phyloP scores from a whole-genome alignment of 1,284 basidiomycete genomes.

The Phellopilus nigrolimitatus region DNA sequence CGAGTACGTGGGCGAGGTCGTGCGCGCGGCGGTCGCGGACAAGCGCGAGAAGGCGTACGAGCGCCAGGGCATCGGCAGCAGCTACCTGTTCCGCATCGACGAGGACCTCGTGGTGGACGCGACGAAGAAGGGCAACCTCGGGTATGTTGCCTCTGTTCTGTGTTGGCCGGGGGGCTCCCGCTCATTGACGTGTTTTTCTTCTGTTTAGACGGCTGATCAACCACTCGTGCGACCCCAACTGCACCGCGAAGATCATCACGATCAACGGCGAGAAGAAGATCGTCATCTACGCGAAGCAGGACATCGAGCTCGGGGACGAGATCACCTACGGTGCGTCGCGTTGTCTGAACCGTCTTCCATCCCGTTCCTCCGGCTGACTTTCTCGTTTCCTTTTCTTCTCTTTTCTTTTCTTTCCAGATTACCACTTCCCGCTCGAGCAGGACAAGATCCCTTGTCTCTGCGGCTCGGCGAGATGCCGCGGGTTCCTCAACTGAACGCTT shows the following conservation, averaged over 20 bases:
- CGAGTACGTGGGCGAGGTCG: slow-evolving; percentile 98
- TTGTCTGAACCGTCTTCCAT: slow-evolving; percentile 2
- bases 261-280: slow-evolving; percentile 99
- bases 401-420: slow-evolving; percentile 47
- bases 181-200: slow-evolving; percentile 17
- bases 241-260: slow-evolving; percentile 97
- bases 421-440: slow-evolving; percentile 91
- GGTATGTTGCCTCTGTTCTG: slow-evolving; percentile 47
- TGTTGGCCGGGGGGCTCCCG: slow-evolving; percentile 21
- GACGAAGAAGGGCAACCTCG: slow-evolving; percentile 97
- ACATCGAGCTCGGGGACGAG: slow-evolving; percentile 91
- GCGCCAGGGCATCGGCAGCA: slow-evolving; percentile 91
- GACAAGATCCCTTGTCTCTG: slow-evolving; percentile 90
- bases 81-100: slow-evolving; percentile 91
- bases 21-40: slow-evolving; percentile 93
- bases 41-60: slow-evolving; percentile 97
- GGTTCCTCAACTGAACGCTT: slow-evolving; percentile 74
- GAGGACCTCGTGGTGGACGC: slow-evolving; percentile 95
- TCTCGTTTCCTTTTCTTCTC: background rate
- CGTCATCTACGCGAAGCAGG: slow-evolving; percentile 96
- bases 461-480: slow-evolving; percentile 82
- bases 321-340: slow-evolving; percentile 78
- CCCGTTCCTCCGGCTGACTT: background rate
- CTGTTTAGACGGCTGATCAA: slow-evolving; percentile 81
- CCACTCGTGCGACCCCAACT: slow-evolving; percentile 96